Evolutionary conservation across 257 asterid species (phyloP).

Genomic region (Paraleonurus japonicus): DNA sequence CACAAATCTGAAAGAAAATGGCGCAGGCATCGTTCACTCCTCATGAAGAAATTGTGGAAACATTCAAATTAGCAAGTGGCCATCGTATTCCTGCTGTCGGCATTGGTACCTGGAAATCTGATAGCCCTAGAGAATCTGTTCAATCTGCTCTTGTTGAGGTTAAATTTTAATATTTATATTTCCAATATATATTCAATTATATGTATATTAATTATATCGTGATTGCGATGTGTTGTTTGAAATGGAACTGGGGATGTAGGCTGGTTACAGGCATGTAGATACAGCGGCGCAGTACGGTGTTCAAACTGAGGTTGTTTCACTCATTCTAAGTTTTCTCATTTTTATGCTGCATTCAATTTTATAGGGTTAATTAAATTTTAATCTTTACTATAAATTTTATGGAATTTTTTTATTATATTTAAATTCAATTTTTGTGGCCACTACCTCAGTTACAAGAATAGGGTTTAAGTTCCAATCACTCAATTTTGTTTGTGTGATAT

Average conservation of each 20-base stretch:
- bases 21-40: slow-evolving; percentile 51
- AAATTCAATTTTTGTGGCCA: too few species aligned
- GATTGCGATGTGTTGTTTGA: not conserved
- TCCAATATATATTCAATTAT: too few species aligned
- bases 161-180: not conserved
- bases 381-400: too few species aligned
- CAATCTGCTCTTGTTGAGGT: slow-evolving; percentile 55
- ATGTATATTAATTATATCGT: too few species aligned
- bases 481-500: too few species aligned
- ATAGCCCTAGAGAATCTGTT: slow-evolving; percentile 37
- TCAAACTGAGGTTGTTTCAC: slow-evolving; percentile 39
- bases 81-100: slow-evolving; percentile 60
- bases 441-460: too few species aligned
- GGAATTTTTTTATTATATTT: too few species aligned
- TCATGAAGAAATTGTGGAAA: slow-evolving; percentile 31
- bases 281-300: slow-evolving; percentile 61
- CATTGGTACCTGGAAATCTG: slow-evolving; percentile 67
- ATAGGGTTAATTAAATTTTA: too few species aligned
- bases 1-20: slow-evolving; percentile 25
- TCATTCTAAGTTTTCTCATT: not conserved
- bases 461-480: too few species aligned
- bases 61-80: slow-evolving; percentile 48
- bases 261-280: slow-evolving; percentile 75
- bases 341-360: too few species aligned
- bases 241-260: slow-evolving; percentile 50